Evolutionary conservation across 208 protist species (phyloP).

Genomic region (Porcisia hertigi): DNA sequence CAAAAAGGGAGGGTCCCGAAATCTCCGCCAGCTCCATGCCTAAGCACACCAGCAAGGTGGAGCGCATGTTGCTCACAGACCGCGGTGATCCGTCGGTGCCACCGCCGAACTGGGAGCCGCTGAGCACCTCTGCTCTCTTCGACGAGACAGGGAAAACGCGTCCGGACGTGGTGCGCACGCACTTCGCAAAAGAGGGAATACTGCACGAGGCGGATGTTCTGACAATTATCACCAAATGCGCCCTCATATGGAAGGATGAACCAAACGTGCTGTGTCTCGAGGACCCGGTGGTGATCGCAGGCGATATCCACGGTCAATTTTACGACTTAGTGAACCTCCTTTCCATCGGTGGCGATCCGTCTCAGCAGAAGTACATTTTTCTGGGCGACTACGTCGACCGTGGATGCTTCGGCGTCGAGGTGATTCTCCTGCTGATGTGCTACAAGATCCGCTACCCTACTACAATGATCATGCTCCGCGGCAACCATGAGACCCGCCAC

Average conservation of each 20-base stretch:
- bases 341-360: slow-evolving; percentile 90
- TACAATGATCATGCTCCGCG: slow-evolving; percentile 93
- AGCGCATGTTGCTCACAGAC: slow-evolving; percentile 66
- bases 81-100: slow-evolving; percentile 49
- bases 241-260: slow-evolving; percentile 79
- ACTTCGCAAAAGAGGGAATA: slow-evolving; percentile 81
- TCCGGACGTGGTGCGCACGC: slow-evolving; percentile 59
- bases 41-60: slow-evolving; percentile 23
- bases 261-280: slow-evolving; percentile 83
- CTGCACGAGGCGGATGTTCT: slow-evolving; percentile 75
- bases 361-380: slow-evolving; percentile 93
- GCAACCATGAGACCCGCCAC: slow-evolving; percentile 98
- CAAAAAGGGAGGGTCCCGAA: background rate
- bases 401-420: slow-evolving; percentile 90
- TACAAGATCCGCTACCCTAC: slow-evolving; percentile 94
- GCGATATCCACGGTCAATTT: slow-evolving; percentile 98
- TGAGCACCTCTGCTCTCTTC: slow-evolving; percentile 52
- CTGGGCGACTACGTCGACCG: slow-evolving; percentile 97
- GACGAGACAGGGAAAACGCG: slow-evolving; percentile 51
- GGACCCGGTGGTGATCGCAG: slow-evolving; percentile 82
- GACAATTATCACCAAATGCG: slow-evolving; percentile 70
- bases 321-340: slow-evolving; percentile 97
- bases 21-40: slow-evolving; percentile 9
- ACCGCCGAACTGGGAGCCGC: slow-evolving; percentile 72
- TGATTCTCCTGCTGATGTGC: slow-evolving; percentile 93